A percentile compares a stretch with the other conserved stretches of the same genome.
phyloP scores from a whole-genome alignment of 306 rosid genomes.

The Comarum palustre region DNA sequence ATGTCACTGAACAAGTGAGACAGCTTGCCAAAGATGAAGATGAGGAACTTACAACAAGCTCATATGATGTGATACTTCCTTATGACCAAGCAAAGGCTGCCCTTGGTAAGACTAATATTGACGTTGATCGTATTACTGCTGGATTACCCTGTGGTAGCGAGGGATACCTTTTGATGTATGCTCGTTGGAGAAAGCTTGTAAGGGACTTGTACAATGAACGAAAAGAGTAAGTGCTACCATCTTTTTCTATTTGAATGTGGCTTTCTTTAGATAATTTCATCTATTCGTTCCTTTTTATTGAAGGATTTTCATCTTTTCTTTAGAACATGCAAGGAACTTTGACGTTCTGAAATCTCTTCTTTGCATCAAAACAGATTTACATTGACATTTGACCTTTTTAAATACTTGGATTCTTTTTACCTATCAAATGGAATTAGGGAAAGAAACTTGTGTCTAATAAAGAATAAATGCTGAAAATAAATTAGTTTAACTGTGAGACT shows the following conservation, averaged over 20 bases:
- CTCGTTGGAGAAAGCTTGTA: slow-evolving; percentile 99
- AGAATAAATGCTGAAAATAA: background rate
- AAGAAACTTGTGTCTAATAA: background rate
- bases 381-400: background rate
- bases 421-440: background rate
- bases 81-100: slow-evolving; percentile 99
- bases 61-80: slow-evolving; percentile 74
- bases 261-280: background rate
- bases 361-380: slow-evolving; percentile 2
- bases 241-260: slow-evolving; percentile 20
- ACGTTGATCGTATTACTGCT: slow-evolving; percentile 90
- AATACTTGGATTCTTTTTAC: background rate
- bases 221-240: slow-evolving; percentile 62
- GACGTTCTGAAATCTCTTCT: background rate
- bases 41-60: slow-evolving; percentile 59
- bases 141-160: slow-evolving; percentile 99
- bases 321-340: background rate
- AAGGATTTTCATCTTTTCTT: background rate
- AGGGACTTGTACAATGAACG: slow-evolving; percentile 92
- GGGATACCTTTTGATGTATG: slow-evolving; percentile 95
- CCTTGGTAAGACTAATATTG: slow-evolving; percentile 93
- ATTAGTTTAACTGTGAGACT: slow-evolving; percentile 7
- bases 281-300: background rate
- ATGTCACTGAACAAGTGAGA: slow-evolving; percentile 95
- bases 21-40: slow-evolving; percentile 77